Evolutionary conservation across 768 basidiomycete genomes (phyloP), one percentile per base, ranked within the genome.

Genomic region (Amanita pseudoporphyria): DNA sequence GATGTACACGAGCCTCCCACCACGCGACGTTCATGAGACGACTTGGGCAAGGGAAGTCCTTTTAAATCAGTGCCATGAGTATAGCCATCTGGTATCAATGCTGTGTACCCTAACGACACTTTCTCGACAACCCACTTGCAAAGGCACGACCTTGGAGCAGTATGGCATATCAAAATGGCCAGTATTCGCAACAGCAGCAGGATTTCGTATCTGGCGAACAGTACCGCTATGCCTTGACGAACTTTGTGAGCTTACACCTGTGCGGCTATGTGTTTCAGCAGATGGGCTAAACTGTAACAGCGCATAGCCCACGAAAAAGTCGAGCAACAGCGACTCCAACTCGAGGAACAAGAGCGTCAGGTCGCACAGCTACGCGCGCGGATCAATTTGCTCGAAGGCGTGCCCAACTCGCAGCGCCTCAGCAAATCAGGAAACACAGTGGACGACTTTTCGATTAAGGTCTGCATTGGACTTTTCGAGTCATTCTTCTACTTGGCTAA

Each of bases 371-470:
- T 91, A 22, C 72, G 84, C 38, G 73, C 73, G 1, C 79, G 87
- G 32, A 88, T 93, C 56, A 72, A 79, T 6, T 63, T 81, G 6
- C 72, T 91, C 42, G 88, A 93, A 64, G 90, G 88, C 10, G 71
- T 76, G 12, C 61, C 71, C 30, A 70, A 73, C 24, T 56, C 67
- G 35, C 67, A 65, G 47, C 58, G 66, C 41, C 63, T 61, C 28
- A 68, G 62, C 51, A 73, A 71, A 39, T 75, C 77, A 52, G 77
- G 78, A 21, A 79, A 75, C 58, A 82, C 85, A 0, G 73, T 90
- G 40, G 89, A 90, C 59, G 88, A 93, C 62, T 91, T 90, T 64
- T 89, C 88, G 4, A 90, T 93, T 69, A 85, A 81, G 72, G 88
- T 84, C 47, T 13, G 76, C 16, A n/a, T 14, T 13, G 12, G 31